A percentile compares a stretch with the other conserved stretches of the same genome.
Conservation (phyloP, 2,329 filamentous ascomycete genomes). For the Cordyceps cateniannulata region DNA sequence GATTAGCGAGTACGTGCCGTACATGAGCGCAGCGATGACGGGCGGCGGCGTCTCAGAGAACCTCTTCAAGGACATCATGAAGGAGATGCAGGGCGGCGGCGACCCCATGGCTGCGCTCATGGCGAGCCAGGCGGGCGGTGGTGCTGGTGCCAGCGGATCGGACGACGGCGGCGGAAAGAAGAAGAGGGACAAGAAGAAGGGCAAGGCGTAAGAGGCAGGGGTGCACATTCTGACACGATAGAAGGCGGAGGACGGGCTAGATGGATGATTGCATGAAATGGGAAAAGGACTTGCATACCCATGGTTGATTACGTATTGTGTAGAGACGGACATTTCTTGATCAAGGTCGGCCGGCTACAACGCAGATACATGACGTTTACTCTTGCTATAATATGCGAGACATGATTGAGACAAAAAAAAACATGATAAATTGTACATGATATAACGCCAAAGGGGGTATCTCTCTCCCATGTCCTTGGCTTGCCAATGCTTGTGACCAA, state of each 20-base stretch:
- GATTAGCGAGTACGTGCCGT: slow-evolving; percentile 74
- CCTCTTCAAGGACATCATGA: slow-evolving; percentile 94
- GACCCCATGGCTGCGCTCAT: slow-evolving; percentile 40
- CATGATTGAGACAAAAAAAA: background rate
- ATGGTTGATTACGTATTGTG: background rate
- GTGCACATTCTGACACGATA: no score
- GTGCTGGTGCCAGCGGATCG: slow-evolving; percentile 20
- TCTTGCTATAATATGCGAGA: slow-evolving; percentile 3
- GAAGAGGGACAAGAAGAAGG: slow-evolving; percentile 48
- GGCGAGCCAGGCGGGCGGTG: slow-evolving; percentile 28
- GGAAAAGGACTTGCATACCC: background rate
- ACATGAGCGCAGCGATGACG: slow-evolving; percentile 82
- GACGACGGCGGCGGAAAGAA: slow-evolving; percentile 24
- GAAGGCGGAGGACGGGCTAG: background rate
- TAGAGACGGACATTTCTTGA: background rate
- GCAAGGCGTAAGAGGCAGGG: slow-evolving; percentile 25
- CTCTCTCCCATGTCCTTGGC: slow-evolving; percentile 6
- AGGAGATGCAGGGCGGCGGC: slow-evolving; percentile 64
- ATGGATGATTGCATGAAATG: background rate
- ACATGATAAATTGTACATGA: slow-evolving; percentile 11
- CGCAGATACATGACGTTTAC: background rate
- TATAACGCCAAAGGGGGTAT: slow-evolving; percentile 8
- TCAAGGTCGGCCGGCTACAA: background rate
- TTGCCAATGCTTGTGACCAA: background rate
- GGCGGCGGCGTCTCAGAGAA: slow-evolving; percentile 94